Conservation (phyloP, 176 grass and related monocot genomes). For the Hsuehochloa calcarea region DNA sequence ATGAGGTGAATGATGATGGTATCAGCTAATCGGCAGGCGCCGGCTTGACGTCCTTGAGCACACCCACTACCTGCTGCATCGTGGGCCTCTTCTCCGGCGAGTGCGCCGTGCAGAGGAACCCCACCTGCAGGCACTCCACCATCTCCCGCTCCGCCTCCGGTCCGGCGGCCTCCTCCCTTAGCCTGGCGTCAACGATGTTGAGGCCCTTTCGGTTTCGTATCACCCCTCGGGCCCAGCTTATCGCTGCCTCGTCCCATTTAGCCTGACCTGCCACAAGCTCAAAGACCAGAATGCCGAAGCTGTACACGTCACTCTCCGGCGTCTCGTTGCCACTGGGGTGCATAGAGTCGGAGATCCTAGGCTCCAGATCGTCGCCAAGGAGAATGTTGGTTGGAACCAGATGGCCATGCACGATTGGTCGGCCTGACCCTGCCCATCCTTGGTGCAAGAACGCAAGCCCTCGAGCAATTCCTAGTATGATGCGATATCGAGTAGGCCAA, state of each 20-base stretch:
- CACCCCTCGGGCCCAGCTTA: constrained; percentile 39
- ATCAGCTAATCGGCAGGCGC: background rate
- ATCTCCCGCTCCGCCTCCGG: constrained; percentile 44
- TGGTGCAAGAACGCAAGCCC: constrained; percentile 90
- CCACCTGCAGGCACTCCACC: constrained; percentile 63
- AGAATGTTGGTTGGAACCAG: constrained; percentile 65
- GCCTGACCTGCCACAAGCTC: constrained; percentile 60
- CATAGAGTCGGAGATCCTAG: constrained; percentile 56
- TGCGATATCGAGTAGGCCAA: constrained; percentile 66
- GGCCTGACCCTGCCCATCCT: constrained; percentile 54
- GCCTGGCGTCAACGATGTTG: constrained; percentile 47
- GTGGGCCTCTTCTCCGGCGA: constrained; percentile 66
- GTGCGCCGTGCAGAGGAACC: constrained; percentile 64
- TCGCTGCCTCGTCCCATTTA: constrained; percentile 40
- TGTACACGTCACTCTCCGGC: constrained; percentile 56
- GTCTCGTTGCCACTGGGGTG: background rate
- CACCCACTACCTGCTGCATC: constrained; percentile 85
- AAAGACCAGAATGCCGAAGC: constrained; percentile 59
- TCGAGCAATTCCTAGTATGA: constrained; percentile 58
- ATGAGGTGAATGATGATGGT: background rate
- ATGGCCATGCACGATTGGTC: constrained; percentile 58
- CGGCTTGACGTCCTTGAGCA: constrained; percentile 72
- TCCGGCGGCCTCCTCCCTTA: constrained; percentile 26
- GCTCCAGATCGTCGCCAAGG: constrained; percentile 70
- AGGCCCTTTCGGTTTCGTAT: constrained; percentile 46